These are phyloP conservation scores for Spirogloea muscicola DNA, from an alignment of 139 green algal genomes.

Conservation along the genomic window DNA sequence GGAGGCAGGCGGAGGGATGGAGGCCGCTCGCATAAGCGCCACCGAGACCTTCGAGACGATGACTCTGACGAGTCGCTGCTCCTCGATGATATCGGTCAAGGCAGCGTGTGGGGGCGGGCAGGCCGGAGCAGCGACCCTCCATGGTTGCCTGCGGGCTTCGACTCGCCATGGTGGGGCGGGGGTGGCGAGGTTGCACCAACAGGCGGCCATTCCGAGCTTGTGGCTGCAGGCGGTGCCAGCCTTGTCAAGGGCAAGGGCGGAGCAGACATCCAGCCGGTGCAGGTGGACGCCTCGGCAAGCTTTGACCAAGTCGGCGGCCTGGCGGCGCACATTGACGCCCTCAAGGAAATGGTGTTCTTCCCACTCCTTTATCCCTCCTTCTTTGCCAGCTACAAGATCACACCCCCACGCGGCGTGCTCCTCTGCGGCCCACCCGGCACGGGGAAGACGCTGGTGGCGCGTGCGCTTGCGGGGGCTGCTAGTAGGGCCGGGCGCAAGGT, in stretches of 20 bases:
- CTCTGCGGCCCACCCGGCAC: conserved; percentile 91
- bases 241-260: conserved; percentile 41
- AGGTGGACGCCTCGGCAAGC: conserved; percentile 78
- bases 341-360: conserved; percentile 98
- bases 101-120: background rate
- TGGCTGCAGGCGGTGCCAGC: conserved; percentile 3
- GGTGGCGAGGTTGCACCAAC: background rate
- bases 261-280: conserved; percentile 73
- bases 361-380: conserved; percentile 92
- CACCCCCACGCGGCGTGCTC: conserved; percentile 81
- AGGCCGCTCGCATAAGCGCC: conserved; percentile 12
- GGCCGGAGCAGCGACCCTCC: background rate
- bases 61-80: conserved; percentile 39
- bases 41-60: conserved; percentile 11
- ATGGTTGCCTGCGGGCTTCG: conserved; percentile 2
- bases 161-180: background rate
- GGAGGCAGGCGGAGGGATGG: background rate
- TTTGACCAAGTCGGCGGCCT: conserved; percentile 86
- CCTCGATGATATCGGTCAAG: conserved; percentile 32
- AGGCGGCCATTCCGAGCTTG: background rate
- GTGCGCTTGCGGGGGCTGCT: conserved; percentile 80
- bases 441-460: conserved; percentile 90
- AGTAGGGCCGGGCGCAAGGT: conserved; percentile 58
- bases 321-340: conserved; percentile 73
- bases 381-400: conserved; percentile 80